These are phyloP conservation scores for Buxus sempervirens DNA, from an alignment of 164 flowering plant species.

Conservation along the genomic window DNA sequence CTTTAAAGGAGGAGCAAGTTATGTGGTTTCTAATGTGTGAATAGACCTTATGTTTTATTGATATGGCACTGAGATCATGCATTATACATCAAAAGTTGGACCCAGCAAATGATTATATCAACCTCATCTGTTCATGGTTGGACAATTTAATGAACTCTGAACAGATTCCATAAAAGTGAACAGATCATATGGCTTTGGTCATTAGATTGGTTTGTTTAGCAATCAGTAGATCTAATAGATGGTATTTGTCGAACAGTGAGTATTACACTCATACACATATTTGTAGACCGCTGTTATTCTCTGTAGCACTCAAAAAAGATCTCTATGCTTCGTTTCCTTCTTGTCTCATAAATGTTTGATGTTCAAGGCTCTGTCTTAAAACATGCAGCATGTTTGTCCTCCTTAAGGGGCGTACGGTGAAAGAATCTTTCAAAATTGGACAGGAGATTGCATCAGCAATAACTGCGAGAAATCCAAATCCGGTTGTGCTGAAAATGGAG, in stretches of 20 bases:
- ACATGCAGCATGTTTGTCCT: constrained; percentile 92
- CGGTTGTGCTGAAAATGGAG: constrained; percentile 70
- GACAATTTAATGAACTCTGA: not conserved
- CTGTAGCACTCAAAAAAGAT: not conserved
- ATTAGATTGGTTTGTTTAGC: not conserved
- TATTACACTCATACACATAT: not conserved
- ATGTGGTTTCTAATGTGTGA: not conserved
- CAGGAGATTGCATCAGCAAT: constrained; percentile 81
- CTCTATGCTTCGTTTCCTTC: not conserved
- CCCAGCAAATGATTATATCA: not conserved
- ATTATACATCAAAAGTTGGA: not conserved
- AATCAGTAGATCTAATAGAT: not conserved
- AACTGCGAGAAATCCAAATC: constrained; percentile 79
- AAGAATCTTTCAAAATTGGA: constrained; percentile 70
- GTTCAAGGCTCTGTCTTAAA: not conserved
- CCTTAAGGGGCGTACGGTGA: constrained; percentile 45
- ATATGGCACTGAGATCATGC: not conserved
- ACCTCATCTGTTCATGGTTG: not conserved
- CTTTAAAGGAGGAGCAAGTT: not conserved
- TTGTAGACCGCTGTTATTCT: not conserved
- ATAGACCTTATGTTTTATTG: not conserved
- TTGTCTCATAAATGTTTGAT: not conserved
- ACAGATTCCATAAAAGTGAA: not conserved
- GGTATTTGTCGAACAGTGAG: not conserved
- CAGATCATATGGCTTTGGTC: not conserved